These are phyloP conservation scores for Chamaecyparis obtusa DNA, from an alignment of 75 land plant species.

Conservation along the genomic window DNA sequence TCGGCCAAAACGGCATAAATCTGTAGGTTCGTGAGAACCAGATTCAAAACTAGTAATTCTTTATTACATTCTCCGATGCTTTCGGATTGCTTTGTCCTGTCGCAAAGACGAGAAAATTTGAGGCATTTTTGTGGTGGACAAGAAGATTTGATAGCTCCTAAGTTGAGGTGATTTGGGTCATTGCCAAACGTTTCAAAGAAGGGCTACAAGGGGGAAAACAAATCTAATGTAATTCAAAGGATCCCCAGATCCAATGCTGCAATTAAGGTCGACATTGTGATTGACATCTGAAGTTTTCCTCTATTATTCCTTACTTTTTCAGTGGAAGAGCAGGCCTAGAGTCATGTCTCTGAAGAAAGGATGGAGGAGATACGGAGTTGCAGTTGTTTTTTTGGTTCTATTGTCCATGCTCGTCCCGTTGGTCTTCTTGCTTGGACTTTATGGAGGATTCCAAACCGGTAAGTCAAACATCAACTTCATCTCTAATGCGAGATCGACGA, in stretches of 20 bases:
- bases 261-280: background rate
- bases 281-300: background rate
- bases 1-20: background rate
- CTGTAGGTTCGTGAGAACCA: background rate
- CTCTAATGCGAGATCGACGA: background rate
- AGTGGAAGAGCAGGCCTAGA: background rate
- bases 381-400: constrained; percentile 42
- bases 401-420: constrained; percentile 60
- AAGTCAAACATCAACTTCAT: background rate
- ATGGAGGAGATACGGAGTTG: constrained; percentile 38
- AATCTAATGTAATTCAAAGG: too few species aligned
- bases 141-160: background rate
- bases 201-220: too few species aligned
- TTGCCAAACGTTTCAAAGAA: background rate
- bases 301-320: background rate
- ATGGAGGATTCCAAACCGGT: constrained; percentile 8
- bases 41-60: background rate
- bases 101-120: background rate
- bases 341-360: constrained; percentile 27
- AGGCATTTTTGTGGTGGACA: background rate
- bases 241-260: background rate
- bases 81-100: background rate
- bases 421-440: constrained; percentile 41
- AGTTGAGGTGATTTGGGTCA: background rate
- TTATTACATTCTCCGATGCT: background rate